phyloP scores from a whole-genome alignment of 2,329 filamentous ascomycete genomes.

The Aspergillus brunneoviolaceus region DNA sequence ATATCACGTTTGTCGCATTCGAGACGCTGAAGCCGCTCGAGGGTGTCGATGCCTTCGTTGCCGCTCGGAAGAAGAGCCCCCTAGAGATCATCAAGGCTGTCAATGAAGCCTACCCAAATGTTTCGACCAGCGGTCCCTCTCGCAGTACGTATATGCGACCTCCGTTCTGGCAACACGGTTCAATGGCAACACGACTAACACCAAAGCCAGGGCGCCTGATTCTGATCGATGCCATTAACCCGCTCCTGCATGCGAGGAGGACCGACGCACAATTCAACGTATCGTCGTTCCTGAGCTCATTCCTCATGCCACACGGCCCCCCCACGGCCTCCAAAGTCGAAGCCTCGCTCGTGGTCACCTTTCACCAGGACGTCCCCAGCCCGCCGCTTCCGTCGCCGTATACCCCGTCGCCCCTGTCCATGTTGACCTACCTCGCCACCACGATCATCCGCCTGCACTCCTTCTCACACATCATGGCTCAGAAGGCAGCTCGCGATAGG shows the following conservation, averaged over 20 bases:
- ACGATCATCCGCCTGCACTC: slow-evolving; percentile 73
- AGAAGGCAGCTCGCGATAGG: slow-evolving; percentile 72
- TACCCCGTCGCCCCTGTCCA: slow-evolving; percentile 66
- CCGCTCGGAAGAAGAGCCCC: slow-evolving; percentile 60
- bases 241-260: slow-evolving; percentile 48
- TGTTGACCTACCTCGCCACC: slow-evolving; percentile 84
- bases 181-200: slow-evolving; percentile 11
- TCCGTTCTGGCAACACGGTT: not conserved
- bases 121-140: slow-evolving; percentile 19
- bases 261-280: slow-evolving; percentile 57
- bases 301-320: slow-evolving; percentile 56
- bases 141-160: slow-evolving; percentile 27
- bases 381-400: slow-evolving; percentile 38
- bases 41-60: slow-evolving; percentile 67
- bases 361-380: slow-evolving; percentile 77
- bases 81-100: slow-evolving; percentile 61
- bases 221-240: slow-evolving; percentile 76
- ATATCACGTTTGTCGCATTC: slow-evolving; percentile 75
- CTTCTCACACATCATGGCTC: slow-evolving; percentile 70
- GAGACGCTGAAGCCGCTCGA: slow-evolving; percentile 66
- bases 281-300: slow-evolving; percentile 67
- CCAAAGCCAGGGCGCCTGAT: slow-evolving; percentile 65
- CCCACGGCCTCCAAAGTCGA: slow-evolving; percentile 32
- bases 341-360: slow-evolving; percentile 73
- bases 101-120: slow-evolving; percentile 36